Base-by-base conservation (phyloP, 2,329 filamentous ascomycete species). In the Diaporthe longicolla region DNA sequence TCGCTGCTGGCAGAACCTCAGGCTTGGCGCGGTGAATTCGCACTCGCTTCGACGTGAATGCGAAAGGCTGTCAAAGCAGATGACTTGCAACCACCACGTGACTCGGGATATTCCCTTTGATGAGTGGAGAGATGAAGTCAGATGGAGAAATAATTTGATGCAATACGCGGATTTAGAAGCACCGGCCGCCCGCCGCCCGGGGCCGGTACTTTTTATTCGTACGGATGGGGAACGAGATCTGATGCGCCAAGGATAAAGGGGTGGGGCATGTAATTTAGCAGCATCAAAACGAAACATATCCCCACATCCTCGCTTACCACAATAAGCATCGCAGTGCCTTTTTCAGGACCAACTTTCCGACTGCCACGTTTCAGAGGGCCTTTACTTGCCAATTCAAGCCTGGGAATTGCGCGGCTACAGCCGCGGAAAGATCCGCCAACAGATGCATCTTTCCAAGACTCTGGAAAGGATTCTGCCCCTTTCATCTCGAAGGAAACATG, bases 401-500 rank as follows among this genome's bases (percentile, higher is more conserved):
- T 26, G 8, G 61, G 19, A 5, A 10, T 65, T 19, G 10, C 61
- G 40, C 9, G 26, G 40, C 26, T 24, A 9, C 9, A 4, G 58
- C 6, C 2, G 19, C 3, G 13, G 15, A 5, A 15, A 50, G 61
- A 19, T 50, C 61, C 4, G 43, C 43, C n/a, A 21, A 35, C 19
- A 65, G 2, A 50, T 35, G 10, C 43, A 50, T 48, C 11, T 9
- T 24, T 4, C 8, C 29, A 13, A 40, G 37, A 13, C 37, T 13
- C 37, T 26, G 26, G 11, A 17, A n/a, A n/a, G 43, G 35, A 5
- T 65, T n/a, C 43, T 17, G 35, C 32, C 61, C 61, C 11, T 65
- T 65, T 65, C 61, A 65, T 65, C 43, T 65, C 19, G 40, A 65
- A 32, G 0, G 37, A 65, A 43, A 65, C 61, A 43, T 4, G 59